Evolutionary conservation across 306 rosid genomes (phyloP), one percentile per base, ranked within the genome.

Genomic region (Lathyrus sativus): DNA sequence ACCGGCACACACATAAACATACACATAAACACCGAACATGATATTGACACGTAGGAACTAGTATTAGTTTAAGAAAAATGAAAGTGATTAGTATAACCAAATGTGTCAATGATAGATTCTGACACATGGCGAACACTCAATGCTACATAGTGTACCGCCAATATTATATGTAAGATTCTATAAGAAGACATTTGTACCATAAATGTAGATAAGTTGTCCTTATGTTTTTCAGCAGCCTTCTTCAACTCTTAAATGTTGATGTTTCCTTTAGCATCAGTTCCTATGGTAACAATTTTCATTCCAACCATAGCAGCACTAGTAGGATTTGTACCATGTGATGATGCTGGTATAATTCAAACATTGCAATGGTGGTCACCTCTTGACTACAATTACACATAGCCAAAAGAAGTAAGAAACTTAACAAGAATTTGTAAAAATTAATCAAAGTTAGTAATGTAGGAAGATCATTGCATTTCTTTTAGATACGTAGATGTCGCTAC

Each of bases 251-350:
- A 81, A 59, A 95, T 90, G 67, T 90, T 90, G 67, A 93, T 93
- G 80, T 90, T 93, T 72, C 98, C 98, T 78, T 93, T 85, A 59
- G 96, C 87, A 86, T 93, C 96, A 33, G 98, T 93, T 80, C 97
- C 98, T 22, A 93, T 78, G 1, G 95, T 18, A 61, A 93, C 98
- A 62, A 93, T 90, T 77, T 90, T 88, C 96, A 93, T 93, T 72
- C 98, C 98, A 78, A 93, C 86, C 98, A 93, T 93, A 33, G 98
- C 97, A 76, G 96, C 98, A 78, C 98, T 93, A 42, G 98, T 97
- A 38, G 98, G 98, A 79, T 93, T 90, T 28, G 98, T 93, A 56
- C 98, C 98, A 69, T 93, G 98, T 33, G 98, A 97, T 3, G 98
- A 93, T 65, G 90, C 93, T 29, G 98, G 98, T 50, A 93, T 93